Percentiles rank a stretch among this genome's conserved stretches.
Evolutionary conservation across 1,139 yeast genomes (phyloP).

Genomic region (Nakaseomyces sp.): DNA sequence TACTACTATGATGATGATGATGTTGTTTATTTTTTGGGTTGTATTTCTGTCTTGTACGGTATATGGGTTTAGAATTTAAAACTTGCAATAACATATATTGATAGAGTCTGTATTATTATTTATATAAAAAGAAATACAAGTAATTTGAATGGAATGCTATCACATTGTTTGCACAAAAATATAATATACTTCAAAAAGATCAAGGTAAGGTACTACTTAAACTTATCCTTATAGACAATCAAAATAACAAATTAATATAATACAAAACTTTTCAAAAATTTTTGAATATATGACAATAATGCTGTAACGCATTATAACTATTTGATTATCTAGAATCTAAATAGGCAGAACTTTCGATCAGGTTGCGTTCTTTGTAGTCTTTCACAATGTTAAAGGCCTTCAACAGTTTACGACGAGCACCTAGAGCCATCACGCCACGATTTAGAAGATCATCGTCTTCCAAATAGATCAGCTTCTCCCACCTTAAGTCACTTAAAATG

Average conservation of each 20-base stretch:
- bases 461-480: slow-evolving; percentile 71
- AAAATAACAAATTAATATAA: background rate
- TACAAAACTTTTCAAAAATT: background rate
- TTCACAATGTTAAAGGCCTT: slow-evolving; percentile 84
- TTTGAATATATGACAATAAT: slow-evolving; percentile 4
- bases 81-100: background rate
- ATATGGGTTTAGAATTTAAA: background rate
- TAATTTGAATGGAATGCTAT: too few relatives aligned
- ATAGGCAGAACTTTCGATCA: slow-evolving; percentile 28
- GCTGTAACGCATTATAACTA: slow-evolving; percentile 1
- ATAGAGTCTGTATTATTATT: background rate
- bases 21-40: background rate
- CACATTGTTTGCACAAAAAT: too few relatives aligned
- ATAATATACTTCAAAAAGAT: too few relatives aligned
- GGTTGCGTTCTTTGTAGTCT: slow-evolving; percentile 35
- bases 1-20: too few relatives aligned
- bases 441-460: slow-evolving; percentile 61
- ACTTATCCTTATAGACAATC: background rate
- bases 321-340: slow-evolving; percentile 4
- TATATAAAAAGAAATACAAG: too few relatives aligned
- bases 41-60: background rate
- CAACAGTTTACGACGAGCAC: slow-evolving; percentile 85
- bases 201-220: background rate
- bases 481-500: slow-evolving; percentile 60
- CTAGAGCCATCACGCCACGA: slow-evolving; percentile 85